Percentiles rank a stretch among this genome's conserved stretches.
Evolutionary conservation across 192 early-diverging fungal species (phyloP).

Genomic region (Borealophlyctis nickersoniae): DNA sequence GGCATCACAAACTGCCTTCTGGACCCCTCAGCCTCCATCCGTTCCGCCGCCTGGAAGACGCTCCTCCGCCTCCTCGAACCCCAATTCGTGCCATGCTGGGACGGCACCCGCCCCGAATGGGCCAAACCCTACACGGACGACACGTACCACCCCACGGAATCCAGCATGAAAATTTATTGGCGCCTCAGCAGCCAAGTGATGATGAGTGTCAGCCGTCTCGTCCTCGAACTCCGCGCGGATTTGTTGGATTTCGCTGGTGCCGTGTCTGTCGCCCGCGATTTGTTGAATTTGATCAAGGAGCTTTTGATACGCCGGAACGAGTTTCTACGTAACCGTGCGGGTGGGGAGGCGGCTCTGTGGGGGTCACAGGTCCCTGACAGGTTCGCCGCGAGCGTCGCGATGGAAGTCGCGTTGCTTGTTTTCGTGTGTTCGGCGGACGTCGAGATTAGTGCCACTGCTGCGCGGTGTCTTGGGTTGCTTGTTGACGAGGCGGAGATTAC

Average conservation of each 20-base stretch:
- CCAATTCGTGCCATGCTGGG: conserved; percentile 75
- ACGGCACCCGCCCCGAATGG: conserved; percentile 49
- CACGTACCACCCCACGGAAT: conserved; percentile 42
- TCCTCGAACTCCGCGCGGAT: conserved; percentile 59
- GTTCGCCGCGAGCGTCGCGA: conserved; percentile 61
- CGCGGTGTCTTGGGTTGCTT: conserved; percentile 66
- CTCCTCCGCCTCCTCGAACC: conserved; percentile 72
- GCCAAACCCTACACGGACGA: neutral
- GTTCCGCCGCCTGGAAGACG: conserved; percentile 66
- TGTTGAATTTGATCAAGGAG: conserved; percentile 27
- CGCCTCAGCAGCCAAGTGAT: conserved; percentile 62
- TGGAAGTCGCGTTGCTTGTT: conserved; percentile 75
- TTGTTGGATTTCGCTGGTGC: conserved; percentile 16
- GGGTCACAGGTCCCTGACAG: conserved; percentile 50
- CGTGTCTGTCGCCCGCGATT: conserved; percentile 18
- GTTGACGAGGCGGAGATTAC: conserved; percentile 71
- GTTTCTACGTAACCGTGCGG: conserved; percentile 18
- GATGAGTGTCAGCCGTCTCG: conserved; percentile 61
- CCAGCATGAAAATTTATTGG: conserved; percentile 74
- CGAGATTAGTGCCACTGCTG: conserved; percentile 51
- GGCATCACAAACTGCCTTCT: conserved; percentile 73
- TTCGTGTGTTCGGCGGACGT: conserved; percentile 71
- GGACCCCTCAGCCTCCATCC: conserved; percentile 67
- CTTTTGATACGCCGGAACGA: conserved; percentile 35
- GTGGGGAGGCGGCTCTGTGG: neutral